Evolutionary conservation across 1,284 basidiomycete genomes (phyloP).

Genomic region (Caloboletus firmus): DNA sequence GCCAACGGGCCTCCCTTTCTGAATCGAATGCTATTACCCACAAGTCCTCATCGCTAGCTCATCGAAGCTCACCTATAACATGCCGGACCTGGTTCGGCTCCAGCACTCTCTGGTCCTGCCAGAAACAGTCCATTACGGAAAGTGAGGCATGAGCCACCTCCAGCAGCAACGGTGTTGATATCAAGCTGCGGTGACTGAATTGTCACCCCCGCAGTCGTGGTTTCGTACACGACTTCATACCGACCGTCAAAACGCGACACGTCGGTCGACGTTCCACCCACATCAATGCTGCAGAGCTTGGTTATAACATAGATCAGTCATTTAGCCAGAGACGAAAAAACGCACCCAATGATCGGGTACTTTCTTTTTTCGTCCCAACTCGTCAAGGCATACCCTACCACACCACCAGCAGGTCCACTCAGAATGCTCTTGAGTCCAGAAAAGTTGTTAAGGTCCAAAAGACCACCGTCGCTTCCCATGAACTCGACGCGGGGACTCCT

Average conservation of each 20-base stretch:
- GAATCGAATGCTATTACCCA: not conserved
- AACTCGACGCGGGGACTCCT: constrained; percentile 57
- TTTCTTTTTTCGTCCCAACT: constrained; percentile 60
- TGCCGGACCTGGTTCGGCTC: constrained; percentile 72
- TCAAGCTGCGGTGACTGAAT: constrained; percentile 77
- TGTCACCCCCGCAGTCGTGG: constrained; percentile 77
- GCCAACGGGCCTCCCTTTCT: constrained; percentile 74
- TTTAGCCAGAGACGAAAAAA: not conserved
- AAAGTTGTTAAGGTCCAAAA: constrained; percentile 71
- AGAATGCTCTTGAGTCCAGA: constrained; percentile 76
- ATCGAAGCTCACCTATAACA: constrained; percentile 54
- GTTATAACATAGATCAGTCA: not conserved
- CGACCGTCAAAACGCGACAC: constrained; percentile 76
- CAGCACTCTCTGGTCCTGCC: constrained; percentile 70
- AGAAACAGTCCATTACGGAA: constrained; percentile 57
- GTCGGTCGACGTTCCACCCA: constrained; percentile 79
- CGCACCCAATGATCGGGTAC: constrained; percentile 63
- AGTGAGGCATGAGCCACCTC: constrained; percentile 59
- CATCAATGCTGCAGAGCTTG: constrained; percentile 50
- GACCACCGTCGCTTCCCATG: constrained; percentile 76
- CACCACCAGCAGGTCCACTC: constrained; percentile 76
- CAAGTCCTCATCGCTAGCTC: not conserved
- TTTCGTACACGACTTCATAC: constrained; percentile 79
- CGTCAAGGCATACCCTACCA: constrained; percentile 74
- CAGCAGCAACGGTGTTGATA: constrained; percentile 78